Evolutionary conservation across 768 basidiomycete species (phyloP), one percentile per base, ranked within the genome.

Genomic region (Suillus clintonianus): DNA sequence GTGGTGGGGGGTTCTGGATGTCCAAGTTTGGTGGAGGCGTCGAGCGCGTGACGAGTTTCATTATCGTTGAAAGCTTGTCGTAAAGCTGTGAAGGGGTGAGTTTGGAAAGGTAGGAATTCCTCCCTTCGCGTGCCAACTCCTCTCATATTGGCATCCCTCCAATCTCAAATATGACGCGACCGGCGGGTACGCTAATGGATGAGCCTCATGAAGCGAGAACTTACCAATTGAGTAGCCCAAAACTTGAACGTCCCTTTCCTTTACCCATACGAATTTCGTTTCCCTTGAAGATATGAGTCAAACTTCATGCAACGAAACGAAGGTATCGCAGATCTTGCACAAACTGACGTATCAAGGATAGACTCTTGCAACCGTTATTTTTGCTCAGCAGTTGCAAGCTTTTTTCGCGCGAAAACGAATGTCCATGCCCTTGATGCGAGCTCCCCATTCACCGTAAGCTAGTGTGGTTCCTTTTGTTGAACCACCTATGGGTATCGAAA

Each of bases 251-350:
- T 87, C 53, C 97, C 97, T 77, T 99, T 64, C 97, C 97, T 79
- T 98, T 98, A 58, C 97, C 97, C 97, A 99, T 98, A 83, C 97
- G 91, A 6, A 95, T 96, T 77, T 99, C 96, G 70, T 97, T 98
- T 61, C 97, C 97, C 92, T 47, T 95, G 65, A 6, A 36, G 37
- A 53, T 2, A 17, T 34, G 4, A n/a, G 47, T 45, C 53, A 4
- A 7, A 13, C 4, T 10, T 10, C 15, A 1, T n/a, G 19, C 7
- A 10, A 14, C 9, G 34, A 34, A 10, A 15, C 3, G 39, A 53
- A 53, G 36, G 56, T n/a, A 37, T 37, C 10, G 70, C 81, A 50
- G 63, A 93, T 94, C 86, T 99, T 98, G 60, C 89, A 81, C 96
- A 97, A 64, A 99, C 95, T 3, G 96, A 95, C 63, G 97, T 89